Base-by-base conservation (phyloP, 2,329 filamentous ascomycete genomes). In the Colletotrichum sp. region DNA sequence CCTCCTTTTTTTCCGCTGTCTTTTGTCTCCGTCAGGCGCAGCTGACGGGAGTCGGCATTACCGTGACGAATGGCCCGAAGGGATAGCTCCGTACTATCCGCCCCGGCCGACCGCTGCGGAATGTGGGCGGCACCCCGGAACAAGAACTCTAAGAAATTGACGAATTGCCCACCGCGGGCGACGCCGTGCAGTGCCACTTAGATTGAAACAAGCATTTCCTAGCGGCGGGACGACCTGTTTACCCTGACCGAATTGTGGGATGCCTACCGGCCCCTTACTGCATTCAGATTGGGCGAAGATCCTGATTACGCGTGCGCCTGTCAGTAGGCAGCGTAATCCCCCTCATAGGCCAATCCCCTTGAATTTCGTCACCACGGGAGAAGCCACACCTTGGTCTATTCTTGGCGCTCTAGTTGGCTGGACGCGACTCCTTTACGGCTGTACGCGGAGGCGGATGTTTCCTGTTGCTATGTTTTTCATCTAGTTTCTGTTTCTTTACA, bases 261-360 rank as follows among this genome's bases (percentile, higher is more conserved):
- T n/a, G 32, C 24, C 32, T 22, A 39, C 62, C 69, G 32, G 34
- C 28, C 30, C 36, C 15, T 30, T 60, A 28, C 71, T 62, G n/a
- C 13, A 22, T 36, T 30, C 26, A 67, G 52, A 32, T 28, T 62
- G 36, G 71, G 28, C 15, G 34, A 22, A 39, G 28, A n/a, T 59
- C 22, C 18, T 57, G 30, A 16, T 64, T 73, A 73, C 71, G 71
- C 71, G 57, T 69, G 55, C 57, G 24, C 30, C 65, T 73, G 71
- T 69, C 57, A 73, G 36, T 36, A 55, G 10, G 63, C 48, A 57
- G 34, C 71, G 57, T 64, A n/a, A 59, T 34, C 30, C 57, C 52
- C 22, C 57, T 73, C 71, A 63, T 64, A 52, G 65, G 28, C 57
- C 36, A 24, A 9, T 32, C 28, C 70, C 71, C 36, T 72, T 30